These are phyloP conservation scores for Cylindrotheca closterium DNA, from an alignment of 108 stramenopile genomes.

Conservation along the genomic window DNA sequence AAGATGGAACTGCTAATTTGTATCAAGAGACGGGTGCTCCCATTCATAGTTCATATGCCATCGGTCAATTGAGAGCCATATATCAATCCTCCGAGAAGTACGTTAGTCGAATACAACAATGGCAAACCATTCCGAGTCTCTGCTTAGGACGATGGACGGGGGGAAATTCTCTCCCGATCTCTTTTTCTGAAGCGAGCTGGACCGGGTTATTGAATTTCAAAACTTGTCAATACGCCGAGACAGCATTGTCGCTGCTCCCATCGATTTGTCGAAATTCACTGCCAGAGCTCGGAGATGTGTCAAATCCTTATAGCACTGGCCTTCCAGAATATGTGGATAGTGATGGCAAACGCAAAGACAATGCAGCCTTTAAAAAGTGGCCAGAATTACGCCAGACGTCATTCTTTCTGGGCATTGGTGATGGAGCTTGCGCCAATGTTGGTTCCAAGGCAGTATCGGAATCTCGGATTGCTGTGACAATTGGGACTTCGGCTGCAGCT, in stretches of 20 bases:
- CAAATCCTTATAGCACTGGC: neutral
- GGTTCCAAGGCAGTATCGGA: conserved; percentile 66
- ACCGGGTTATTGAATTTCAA: conserved; percentile 77
- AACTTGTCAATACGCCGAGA: conserved; percentile 55
- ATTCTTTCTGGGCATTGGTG: conserved; percentile 74
- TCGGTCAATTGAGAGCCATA: conserved; percentile 67
- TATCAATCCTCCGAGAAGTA: conserved; percentile 27
- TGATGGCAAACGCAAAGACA: neutral
- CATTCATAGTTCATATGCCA: conserved; percentile 73
- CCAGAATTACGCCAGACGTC: conserved; percentile 51
- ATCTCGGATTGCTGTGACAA: conserved; percentile 76
- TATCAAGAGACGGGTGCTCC: conserved; percentile 77
- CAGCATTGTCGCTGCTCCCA: conserved; percentile 42
- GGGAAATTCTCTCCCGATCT: conserved; percentile 48
- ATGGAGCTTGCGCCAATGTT: conserved; percentile 86
- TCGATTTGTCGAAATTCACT: conserved; percentile 37
- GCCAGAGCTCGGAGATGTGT: conserved; percentile 29
- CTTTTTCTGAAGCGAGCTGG: conserved; percentile 88
- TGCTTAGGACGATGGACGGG: conserved; percentile 72
- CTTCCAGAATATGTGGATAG: conserved; percentile 10
- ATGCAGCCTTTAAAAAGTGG: conserved; percentile 58
- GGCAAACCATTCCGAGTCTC: conserved; percentile 67
- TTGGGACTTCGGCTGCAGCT: conserved; percentile 84
- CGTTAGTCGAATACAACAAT: conserved; percentile 16
- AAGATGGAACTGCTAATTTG: conserved; percentile 27